These are phyloP conservation scores for Cyberlindnera xylosilytica DNA, from an alignment of 805 yeast genomes.

Conservation along the genomic window DNA sequence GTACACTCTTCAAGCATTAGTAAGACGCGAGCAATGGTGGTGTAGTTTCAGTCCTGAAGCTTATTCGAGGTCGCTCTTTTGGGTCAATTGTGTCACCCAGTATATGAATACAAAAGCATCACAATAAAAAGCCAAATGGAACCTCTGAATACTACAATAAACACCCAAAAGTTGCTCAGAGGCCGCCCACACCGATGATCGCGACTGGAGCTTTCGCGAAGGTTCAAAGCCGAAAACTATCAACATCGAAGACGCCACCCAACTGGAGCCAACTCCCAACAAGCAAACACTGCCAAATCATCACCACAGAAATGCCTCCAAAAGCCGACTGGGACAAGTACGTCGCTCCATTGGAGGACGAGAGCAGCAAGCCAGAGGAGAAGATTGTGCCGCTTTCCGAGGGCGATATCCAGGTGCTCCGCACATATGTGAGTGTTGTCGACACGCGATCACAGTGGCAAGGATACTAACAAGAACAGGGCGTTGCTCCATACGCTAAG, in stretches of 20 bases:
- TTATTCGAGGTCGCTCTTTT: no score
- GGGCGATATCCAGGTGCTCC: conserved; percentile 95
- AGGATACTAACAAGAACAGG: conserved; percentile 32
- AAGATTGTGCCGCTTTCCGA: conserved; percentile 86
- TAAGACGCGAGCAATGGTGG: no score
- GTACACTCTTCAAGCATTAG: no score
- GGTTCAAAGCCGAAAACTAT: not conserved
- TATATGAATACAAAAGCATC: no score
- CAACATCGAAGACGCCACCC: conserved; percentile 1
- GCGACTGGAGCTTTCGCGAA: not conserved
- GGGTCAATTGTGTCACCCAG: no score
- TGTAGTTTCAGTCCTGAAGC: no score
- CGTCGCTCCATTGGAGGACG: conserved; percentile 76
- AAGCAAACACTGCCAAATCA: not conserved
- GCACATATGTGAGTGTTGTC: conserved; percentile 59
- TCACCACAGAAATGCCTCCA: conserved; percentile 83
- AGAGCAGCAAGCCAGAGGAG: conserved; percentile 51
- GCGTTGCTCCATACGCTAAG: conserved; percentile 93
- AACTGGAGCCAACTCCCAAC: not conserved
- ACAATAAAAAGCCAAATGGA: no score
- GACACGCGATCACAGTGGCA: conserved; percentile 1
- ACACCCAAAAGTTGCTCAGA: no score
- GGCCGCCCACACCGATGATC: not conserved
- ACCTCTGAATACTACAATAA: no score
- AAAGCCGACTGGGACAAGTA: conserved; percentile 99